A percentile compares a stretch with the other conserved stretches of the same genome.
Evolutionary conservation across 108 stramenopile genomes (phyloP).

Genomic region (Pseudonitzschia multiseries): DNA sequence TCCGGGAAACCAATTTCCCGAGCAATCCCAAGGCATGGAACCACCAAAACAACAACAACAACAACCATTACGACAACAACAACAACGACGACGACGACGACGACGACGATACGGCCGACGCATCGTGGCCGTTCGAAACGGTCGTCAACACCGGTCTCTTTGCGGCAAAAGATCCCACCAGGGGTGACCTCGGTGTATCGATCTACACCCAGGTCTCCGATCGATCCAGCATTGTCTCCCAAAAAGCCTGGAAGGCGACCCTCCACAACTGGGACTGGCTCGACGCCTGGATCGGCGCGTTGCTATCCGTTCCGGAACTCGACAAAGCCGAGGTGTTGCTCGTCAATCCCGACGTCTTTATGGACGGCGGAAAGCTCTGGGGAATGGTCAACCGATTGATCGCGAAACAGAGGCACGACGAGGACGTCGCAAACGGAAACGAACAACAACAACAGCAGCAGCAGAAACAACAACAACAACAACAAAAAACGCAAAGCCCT

Average conservation of each 20-base stretch:
- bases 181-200: neutral
- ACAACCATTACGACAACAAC: too few relatives aligned
- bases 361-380: neutral
- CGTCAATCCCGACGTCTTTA: slow-evolving; percentile 16
- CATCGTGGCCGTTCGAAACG: slow-evolving; percentile 21
- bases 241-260: neutral
- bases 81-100: neutral
- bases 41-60: neutral
- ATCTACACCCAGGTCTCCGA: slow-evolving; percentile 12
- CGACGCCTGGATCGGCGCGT: slow-evolving; percentile 4
- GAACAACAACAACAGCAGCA: neutral
- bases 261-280: neutral
- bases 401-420: neutral
- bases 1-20: slow-evolving; percentile 46
- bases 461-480: neutral
- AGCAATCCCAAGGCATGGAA: slow-evolving; percentile 43
- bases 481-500: neutral
- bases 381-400: neutral
- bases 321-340: slow-evolving; percentile 8
- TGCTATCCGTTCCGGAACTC: neutral
- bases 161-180: neutral
- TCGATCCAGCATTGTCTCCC: neutral
- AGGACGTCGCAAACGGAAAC: too few relatives aligned
- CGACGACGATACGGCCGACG: too few relatives aligned
- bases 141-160: slow-evolving; percentile 4